Base-by-base conservation (phyloP, 768 basidiomycete genomes). In the Phanerochaete carnosa region DNA sequence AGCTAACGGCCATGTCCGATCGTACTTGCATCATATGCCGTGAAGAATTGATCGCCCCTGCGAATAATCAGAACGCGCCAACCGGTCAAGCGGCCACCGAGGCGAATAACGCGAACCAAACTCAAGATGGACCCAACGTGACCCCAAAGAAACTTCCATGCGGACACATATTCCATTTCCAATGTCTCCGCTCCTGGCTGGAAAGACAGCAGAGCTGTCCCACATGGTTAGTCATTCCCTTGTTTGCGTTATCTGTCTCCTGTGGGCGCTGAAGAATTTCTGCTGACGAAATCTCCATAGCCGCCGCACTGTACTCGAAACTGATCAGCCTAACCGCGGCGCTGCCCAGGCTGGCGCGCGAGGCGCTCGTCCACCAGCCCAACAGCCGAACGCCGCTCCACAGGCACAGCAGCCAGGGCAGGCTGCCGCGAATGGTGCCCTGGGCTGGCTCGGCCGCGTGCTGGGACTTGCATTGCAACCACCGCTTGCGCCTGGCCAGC, bases 131-230 rank as follows among this genome's bases (percentile, higher is more conserved):
- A 12, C 92, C 93, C 9, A 98, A 98, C 69, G 93, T 92, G 57
- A 95, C 95, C 15, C 95, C 96, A 1, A 99, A 99, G 78, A 95
- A 94, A 71, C 79, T 99, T 25, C 93, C 90, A 9, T 99, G 97
- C 75, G 95, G 95, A 0, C 97, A 99, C 72, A 87, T 97, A 45
- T 99, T 99, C 78, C 97, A 99, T 75, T 96, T 98, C 72, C 88
- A 98, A 69, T 99, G 97, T 74, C 82, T 99, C 63, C 83, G 94
- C 43, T 95, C 94, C 23, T 99, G 97, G 97, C 82, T 99, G 28
- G 97, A 99, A 74, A 83, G 97, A 46, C 97, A 99, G 73, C 97
- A 98, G 74, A 98, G 92, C 66, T 99, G 97, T 72, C 97, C 97
- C 1, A 99, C 97, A 45, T 99, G 96, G 96, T 96, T 53, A 74